Base-by-base conservation (phyloP, 73 alveolate genomes). In the Paramecium octaurelia region DNA sequence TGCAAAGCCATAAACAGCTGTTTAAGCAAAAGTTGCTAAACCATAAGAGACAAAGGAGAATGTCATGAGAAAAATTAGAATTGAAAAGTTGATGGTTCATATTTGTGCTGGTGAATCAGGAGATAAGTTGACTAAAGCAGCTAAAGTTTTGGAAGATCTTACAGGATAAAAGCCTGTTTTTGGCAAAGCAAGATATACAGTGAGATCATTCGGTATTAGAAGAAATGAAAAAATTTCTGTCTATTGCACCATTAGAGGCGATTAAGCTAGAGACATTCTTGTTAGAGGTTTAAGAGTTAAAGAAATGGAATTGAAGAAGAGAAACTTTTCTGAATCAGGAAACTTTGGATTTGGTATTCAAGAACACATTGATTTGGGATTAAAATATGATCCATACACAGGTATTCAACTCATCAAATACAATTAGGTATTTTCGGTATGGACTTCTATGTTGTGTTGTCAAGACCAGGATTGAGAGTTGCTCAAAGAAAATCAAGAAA, bases 311-410 rank as follows among this genome's bases (percentile, higher is more conserved):
- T 86, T 95, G 38, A 95, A 92, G 75, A 86, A 86, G 80, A 86
- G 88, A 36, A 93, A 93, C 90, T 95, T 95, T 92, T 93, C 97
- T 36, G 89, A 86, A 34, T 57, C 87, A 57, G 98, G 98, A 42
- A 95, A 95, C 93, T 95, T 95, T 83, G 98, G 98, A 18, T 95
- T 95, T 87, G 98, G 98, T 54, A 93, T 95, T 88, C 58, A 92
- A 86, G 98, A 95, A 84, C 98, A 95, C 86, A 95, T 95, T 86
- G 98, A 95, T 93, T 92, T 95, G 92, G 98, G 98, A 34, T 83
- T 95, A n/a, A 95, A 95, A 84, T 95, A 95, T 92, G 98, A 95
- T 87, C 98, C 97, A 48, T 83, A 90, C 84, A 95, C 97, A 57
- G 93, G 93, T 86, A 86, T 4, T 2, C 0, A 31, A 20, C 12